These are phyloP conservation scores for Biscutella laevigata DNA, from an alignment of 441 rosid species.

Conservation along the genomic window DNA sequence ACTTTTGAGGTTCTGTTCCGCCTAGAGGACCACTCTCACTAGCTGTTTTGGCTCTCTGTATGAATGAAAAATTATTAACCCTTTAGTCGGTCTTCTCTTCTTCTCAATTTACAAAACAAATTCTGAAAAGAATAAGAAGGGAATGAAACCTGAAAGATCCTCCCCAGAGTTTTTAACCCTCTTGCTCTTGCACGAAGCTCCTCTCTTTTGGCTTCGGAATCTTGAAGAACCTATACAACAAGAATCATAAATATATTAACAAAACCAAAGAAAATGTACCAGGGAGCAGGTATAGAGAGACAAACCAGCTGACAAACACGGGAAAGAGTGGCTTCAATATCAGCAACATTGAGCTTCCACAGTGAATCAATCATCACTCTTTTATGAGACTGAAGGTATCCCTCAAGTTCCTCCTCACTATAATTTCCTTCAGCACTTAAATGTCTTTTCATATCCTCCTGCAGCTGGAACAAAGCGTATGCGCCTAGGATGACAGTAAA, in stretches of 20 bases:
- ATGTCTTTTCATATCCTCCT: conserved; percentile 94
- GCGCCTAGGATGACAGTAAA: conserved; percentile 54
- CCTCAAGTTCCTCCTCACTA: conserved; percentile 83
- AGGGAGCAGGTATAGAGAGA: conserved; percentile 21
- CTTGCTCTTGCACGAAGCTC: conserved; percentile 87
- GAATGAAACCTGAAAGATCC: conserved; percentile 57
- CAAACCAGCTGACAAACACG: conserved; percentile 98
- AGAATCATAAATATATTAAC: conserved; percentile 22
- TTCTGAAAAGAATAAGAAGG: neutral
- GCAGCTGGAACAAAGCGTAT: conserved; percentile 88
- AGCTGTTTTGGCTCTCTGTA: conserved; percentile 50
- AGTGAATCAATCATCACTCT: conserved; percentile 90
- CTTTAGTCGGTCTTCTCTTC: neutral
- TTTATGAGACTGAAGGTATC: conserved; percentile 72
- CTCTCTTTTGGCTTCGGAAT: conserved; percentile 65
- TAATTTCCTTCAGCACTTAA: conserved; percentile 72
- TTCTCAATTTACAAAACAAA: neutral
- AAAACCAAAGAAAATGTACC: neutral
- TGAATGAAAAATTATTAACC: conserved; percentile 1
- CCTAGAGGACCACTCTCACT: conserved; percentile 47
- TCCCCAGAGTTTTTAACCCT: conserved; percentile 86
- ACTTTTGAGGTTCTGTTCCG: conserved; percentile 30
- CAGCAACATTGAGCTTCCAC: conserved; percentile 96
- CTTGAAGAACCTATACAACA: conserved; percentile 82
- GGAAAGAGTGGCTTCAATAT: conserved; percentile 91